A percentile compares a stretch with the other conserved stretches of the same genome.
Evolutionary conservation across 306 rosid species (phyloP).

Genomic region (Hippophae rhamnoides): DNA sequence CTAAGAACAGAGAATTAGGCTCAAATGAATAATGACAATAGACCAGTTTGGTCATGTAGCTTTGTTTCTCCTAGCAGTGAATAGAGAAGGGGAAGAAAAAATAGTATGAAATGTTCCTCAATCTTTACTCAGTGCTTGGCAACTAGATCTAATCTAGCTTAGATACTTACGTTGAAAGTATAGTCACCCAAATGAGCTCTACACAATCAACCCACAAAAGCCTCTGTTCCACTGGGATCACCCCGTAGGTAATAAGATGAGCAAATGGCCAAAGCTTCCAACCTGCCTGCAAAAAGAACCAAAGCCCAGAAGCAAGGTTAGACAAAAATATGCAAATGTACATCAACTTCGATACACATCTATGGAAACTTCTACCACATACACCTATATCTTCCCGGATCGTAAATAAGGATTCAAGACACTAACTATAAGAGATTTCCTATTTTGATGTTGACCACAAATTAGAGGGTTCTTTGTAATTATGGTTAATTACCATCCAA

Average conservation of each 20-base stretch:
- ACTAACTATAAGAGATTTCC: too few relatives aligned
- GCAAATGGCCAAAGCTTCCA: slow-evolving; percentile 99
- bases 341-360: slow-evolving; percentile 1
- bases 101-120: background rate
- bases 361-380: too few relatives aligned
- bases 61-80: background rate
- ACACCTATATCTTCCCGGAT: too few relatives aligned
- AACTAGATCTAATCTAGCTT: slow-evolving; percentile 15
- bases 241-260: slow-evolving; percentile 88
- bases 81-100: background rate
- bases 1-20: too few relatives aligned
- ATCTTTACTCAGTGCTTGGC: slow-evolving; percentile 4
- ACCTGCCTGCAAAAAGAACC: slow-evolving; percentile 59
- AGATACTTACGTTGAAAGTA: slow-evolving; percentile 77
- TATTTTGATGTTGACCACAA: too few relatives aligned
- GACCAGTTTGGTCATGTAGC: background rate
- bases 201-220: slow-evolving; percentile 93
- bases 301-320: slow-evolving; percentile 10
- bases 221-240: slow-evolving; percentile 87
- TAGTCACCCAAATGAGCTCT: slow-evolving; percentile 93
- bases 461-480: too few relatives aligned
- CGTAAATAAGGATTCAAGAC: too few relatives aligned
- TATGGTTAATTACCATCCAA: too few relatives aligned
- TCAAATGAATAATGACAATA: too few relatives aligned
- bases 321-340: background rate